Evolutionary conservation across 352 stramenopile species (phyloP), one percentile per base, ranked within the genome.

Genomic region (Globisporangium nodosum): DNA sequence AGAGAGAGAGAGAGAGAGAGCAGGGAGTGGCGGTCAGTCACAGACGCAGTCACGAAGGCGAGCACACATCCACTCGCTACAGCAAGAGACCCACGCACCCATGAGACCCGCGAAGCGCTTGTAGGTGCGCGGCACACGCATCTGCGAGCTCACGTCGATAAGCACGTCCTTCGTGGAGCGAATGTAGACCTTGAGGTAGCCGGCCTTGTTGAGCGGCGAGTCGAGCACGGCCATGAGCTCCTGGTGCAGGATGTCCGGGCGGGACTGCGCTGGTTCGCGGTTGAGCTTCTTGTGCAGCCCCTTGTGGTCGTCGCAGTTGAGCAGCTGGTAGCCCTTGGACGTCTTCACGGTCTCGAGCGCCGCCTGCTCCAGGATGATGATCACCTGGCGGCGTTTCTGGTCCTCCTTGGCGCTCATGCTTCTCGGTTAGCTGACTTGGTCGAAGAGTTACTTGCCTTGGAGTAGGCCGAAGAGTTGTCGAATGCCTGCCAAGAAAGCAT

Each of bases 281-380:
- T 97, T 94, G 68, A 97, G 90, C 68, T 98, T 98, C 65, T 96
- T 97, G 69, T 98, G 90, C 43, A 98, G 68, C 18, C 78, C 78
- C 59, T 96, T 94, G 74, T 99, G 97, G 81, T 99, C 98, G 73
- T 99, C 98, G 68, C 97, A 99, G 83, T 99, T 99, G 42, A 99
- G 88, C 59, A 99, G 81, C 78, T 99, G 96, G 70, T 98, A 99
- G 51, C 98, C 92, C 64, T 98, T 98, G 54, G 94, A 97, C 45
- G 98, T 99, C 85, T 99, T 99, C 37, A 99, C 96, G 31, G 97
- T 99, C 86, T 99, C 98, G 40, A 99, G 83, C 51, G 87, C 93
- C 42, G 98, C 98, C 72, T 99, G 90, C 76, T 99, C 97, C 50
- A 99, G 81, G 56, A 99, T 89, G 43, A 99, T 82, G 59, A 99